These are phyloP conservation scores for Ascosphaera aggregata DNA, from an alignment of 2,329 filamentous ascomycete genomes.

Conservation along the genomic window DNA sequence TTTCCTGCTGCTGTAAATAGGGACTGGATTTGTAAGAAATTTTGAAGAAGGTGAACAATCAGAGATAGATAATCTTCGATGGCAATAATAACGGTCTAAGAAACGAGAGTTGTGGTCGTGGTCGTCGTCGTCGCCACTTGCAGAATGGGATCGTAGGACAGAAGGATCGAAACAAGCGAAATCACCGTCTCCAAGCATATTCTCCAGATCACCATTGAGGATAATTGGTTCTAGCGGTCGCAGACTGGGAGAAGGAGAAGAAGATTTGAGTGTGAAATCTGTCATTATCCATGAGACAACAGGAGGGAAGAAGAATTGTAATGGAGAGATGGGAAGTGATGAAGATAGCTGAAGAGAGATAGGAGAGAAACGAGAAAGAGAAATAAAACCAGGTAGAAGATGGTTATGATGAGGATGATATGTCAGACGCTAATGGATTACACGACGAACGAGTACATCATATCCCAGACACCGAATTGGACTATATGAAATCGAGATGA, in stretches of 20 bases:
- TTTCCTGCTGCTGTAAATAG: conserved; percentile 2
- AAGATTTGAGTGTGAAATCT: not conserved
- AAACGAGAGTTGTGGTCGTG: conserved; percentile 15
- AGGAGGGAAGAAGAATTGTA: no score
- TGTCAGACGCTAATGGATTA: no score
- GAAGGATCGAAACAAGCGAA: conserved; percentile 20
- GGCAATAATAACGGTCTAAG: conserved; percentile 10
- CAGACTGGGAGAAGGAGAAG: not conserved
- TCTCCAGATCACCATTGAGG: conserved; percentile 20
- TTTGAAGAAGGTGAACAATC: conserved; percentile 10
- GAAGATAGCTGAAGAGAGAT: not conserved
- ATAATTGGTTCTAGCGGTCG: conserved; percentile 16
- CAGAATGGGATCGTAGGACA: conserved; percentile 14
- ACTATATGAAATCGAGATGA: no score
- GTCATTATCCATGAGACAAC: not conserved
- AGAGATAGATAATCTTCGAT: conserved; percentile 9
- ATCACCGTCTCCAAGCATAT: conserved; percentile 17
- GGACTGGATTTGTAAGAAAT: conserved; percentile 7
- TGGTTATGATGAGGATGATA: not conserved
- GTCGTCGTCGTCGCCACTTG: conserved; percentile 18
- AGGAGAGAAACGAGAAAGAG: not conserved
- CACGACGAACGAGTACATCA: no score
- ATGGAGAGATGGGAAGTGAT: not conserved
- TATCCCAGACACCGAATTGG: no score
- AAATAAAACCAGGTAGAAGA: not conserved